Percentiles rank a stretch among this genome's conserved stretches.
These are phyloP conservation scores for Puccinia coronata DNA, from an alignment of 1,284 basidiomycete genomes.

Conservation along the genomic window DNA sequence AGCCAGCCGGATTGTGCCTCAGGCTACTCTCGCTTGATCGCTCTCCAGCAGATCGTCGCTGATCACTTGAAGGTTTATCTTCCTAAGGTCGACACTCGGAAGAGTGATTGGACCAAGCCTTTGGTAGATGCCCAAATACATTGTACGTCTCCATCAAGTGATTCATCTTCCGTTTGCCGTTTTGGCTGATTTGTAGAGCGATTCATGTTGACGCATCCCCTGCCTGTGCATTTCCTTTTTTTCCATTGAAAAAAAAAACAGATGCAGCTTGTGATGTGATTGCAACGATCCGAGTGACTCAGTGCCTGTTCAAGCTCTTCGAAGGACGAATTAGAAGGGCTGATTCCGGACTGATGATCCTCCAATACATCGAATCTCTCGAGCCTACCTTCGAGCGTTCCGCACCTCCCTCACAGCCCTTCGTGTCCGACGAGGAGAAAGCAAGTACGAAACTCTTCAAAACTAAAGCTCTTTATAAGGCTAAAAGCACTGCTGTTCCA, in stretches of 20 bases:
- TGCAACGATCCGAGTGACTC: conserved; percentile 30
- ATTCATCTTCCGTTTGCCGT: too few relatives aligned
- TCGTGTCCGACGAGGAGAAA: neutral
- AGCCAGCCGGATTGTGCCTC: neutral
- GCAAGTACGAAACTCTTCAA: neutral
- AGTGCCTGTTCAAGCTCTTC: neutral
- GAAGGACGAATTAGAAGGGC: neutral
- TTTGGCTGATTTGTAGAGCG: neutral
- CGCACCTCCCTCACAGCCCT: neutral
- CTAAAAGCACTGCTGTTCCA: neutral
- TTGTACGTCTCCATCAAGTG: conserved; percentile 9
- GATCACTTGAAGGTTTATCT: conserved; percentile 33
- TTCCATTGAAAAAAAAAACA: conserved; percentile 30
- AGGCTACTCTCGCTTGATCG: conserved; percentile 6
- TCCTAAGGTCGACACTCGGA: conserved; percentile 23
- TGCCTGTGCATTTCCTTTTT: neutral
- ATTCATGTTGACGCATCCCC: too few relatives aligned
- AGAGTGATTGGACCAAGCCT: conserved; percentile 28
- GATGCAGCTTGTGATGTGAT: conserved; percentile 40
- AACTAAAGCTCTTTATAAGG: neutral
- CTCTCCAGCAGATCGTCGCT: conserved; percentile 29
- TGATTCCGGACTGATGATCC: neutral
- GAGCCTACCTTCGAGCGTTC: conserved; percentile 10
- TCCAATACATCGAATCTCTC: conserved; percentile 28
- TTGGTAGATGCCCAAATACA: conserved; percentile 16